These are phyloP conservation scores for Penicillium sp. DNA, from an alignment of 2,329 filamentous ascomycete genomes.

Conservation along the genomic window DNA sequence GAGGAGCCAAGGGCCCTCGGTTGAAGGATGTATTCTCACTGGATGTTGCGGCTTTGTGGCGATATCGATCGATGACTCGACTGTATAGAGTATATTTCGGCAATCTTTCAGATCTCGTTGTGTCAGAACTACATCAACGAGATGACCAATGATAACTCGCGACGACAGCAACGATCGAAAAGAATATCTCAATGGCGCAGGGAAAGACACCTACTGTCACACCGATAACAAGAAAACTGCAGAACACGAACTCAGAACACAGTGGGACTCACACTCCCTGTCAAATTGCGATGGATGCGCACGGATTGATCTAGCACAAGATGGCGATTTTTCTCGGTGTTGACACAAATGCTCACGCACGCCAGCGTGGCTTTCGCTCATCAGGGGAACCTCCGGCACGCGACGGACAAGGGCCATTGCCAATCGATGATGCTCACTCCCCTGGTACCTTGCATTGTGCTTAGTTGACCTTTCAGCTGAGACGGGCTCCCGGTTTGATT, in stretches of 20 bases:
- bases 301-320: not conserved
- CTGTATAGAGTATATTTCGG: not conserved
- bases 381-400: not conserved
- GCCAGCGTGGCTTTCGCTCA: not conserved
- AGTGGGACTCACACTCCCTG: not conserved
- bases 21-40: not conserved
- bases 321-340: too few relatives aligned
- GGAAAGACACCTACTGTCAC: not conserved
- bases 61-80: not conserved
- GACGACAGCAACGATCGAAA: not conserved
- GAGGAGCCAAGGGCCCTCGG: accelerated
- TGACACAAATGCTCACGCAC: not conserved
- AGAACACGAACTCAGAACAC: too few relatives aligned
- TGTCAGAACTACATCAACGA: not conserved
- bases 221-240: not conserved
- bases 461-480: not conserved
- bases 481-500: not conserved
- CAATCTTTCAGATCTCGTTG: not conserved
- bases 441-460: not conserved
- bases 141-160: not conserved
- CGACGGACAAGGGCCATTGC: not conserved
- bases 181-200: not conserved
- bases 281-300: too few relatives aligned
- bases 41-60: not conserved
- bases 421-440: slow-evolving; percentile 1